Percentiles rank a stretch among this genome's conserved stretches.
These are phyloP conservation scores for Agrostemma githago DNA, from an alignment of 148 eudicot species.

Conservation along the genomic window DNA sequence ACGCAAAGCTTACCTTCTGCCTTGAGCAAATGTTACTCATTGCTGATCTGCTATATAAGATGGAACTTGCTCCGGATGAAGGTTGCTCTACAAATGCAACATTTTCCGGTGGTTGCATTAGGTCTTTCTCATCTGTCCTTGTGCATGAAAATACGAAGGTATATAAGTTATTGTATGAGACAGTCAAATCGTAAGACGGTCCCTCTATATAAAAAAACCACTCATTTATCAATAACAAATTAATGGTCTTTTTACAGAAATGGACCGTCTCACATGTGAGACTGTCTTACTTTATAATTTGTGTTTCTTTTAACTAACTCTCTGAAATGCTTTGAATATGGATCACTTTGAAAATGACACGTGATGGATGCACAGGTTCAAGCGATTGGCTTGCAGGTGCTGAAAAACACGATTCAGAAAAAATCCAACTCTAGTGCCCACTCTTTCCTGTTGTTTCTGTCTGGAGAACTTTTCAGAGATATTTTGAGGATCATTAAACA, in stretches of 20 bases:
- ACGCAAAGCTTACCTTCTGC: slow-evolving; percentile 78
- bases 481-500: slow-evolving; percentile 41
- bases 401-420: slow-evolving; percentile 59
- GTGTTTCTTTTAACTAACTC: not conserved
- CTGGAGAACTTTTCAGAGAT: slow-evolving; percentile 62
- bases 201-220: not conserved
- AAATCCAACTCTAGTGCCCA: slow-evolving; percentile 36
- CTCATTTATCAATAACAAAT: no score
- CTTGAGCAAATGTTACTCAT: slow-evolving; percentile 53
- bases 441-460: slow-evolving; percentile 53
- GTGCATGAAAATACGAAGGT: slow-evolving; percentile 64
- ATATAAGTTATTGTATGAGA: not conserved
- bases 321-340: slow-evolving; percentile 5
- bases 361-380: slow-evolving; percentile 51
- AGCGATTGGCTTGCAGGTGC: slow-evolving; percentile 74
- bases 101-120: slow-evolving; percentile 42
- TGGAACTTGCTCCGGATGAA: slow-evolving; percentile 34
- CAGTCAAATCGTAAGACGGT: not conserved
- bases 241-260: no score
- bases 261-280: no score
- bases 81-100: slow-evolving; percentile 42
- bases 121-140: slow-evolving; percentile 48
- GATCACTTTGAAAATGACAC: not conserved
- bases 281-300: no score
- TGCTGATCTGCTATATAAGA: slow-evolving; percentile 56